phyloP scores from a whole-genome alignment of 2,329 filamentous ascomycete species.

The Cytospora chrysosperma region DNA sequence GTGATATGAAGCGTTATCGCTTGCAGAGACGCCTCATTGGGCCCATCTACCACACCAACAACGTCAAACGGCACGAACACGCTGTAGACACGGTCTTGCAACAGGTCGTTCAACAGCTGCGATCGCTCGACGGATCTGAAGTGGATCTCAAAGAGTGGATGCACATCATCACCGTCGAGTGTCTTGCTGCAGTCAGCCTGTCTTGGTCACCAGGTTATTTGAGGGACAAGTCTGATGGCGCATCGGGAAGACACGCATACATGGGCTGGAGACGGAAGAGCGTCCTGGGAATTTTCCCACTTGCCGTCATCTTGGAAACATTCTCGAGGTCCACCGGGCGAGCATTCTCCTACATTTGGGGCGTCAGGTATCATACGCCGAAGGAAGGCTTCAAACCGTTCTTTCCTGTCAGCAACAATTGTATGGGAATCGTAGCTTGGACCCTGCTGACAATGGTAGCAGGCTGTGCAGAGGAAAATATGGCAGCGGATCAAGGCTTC shows the following conservation, averaged over 20 bases:
- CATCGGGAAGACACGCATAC: slow-evolving; percentile 49
- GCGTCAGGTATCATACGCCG: slow-evolving; percentile 44
- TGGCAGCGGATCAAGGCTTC: slow-evolving; percentile 28
- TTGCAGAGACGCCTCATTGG: slow-evolving; percentile 50
- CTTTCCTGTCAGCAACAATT: slow-evolving; percentile 44
- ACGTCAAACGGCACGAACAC: slow-evolving; percentile 41
- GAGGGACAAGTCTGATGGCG: slow-evolving; percentile 43
- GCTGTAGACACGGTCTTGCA: slow-evolving; percentile 43
- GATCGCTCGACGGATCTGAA: slow-evolving; percentile 37
- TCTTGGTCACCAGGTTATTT: slow-evolving; percentile 53
- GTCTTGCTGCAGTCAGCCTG: slow-evolving; percentile 48
- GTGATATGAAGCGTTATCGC: slow-evolving; percentile 46
- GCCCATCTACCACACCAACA: slow-evolving; percentile 45
- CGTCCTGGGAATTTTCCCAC: slow-evolving; percentile 51
- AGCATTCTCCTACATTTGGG: slow-evolving; percentile 44
- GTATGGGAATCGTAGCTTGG: not conserved
- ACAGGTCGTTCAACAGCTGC: slow-evolving; percentile 37
- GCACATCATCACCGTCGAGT: slow-evolving; percentile 55
- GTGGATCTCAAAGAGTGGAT: slow-evolving; percentile 55
- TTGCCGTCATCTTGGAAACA: slow-evolving; percentile 39
- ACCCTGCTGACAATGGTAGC: not conserved
- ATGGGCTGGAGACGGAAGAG: slow-evolving; percentile 52
- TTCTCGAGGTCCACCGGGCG: slow-evolving; percentile 38
- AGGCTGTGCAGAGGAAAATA: slow-evolving; percentile 33
- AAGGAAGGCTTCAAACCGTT: slow-evolving; percentile 45